Evolutionary conservation across 78 protist genomes (phyloP), one percentile per base, ranked within the genome.

Genomic region (Mantamonas sphyraenae): DNA sequence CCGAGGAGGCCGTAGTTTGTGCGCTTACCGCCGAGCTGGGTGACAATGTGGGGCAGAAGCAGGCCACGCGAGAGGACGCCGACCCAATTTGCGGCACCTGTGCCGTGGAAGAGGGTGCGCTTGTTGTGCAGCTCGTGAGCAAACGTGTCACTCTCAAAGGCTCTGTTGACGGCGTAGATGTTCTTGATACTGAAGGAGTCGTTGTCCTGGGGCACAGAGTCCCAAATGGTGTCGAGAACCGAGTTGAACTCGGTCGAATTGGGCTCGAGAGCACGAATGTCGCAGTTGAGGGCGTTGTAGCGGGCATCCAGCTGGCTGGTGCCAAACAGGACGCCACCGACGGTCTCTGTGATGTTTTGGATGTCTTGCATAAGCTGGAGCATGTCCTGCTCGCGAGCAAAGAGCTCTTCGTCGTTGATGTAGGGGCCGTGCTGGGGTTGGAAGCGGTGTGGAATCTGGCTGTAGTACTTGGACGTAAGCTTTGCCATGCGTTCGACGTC

Each of bases 31-130:
- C 88, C 88, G 37, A 22, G 50, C 16, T 61, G 40, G 2, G 50
- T 71, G 24, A 73, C 58, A 37, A 64, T 64, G 40, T 77, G 63
- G 53, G 88, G 88, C 28, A 83, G 20, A 1, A 83, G 35, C 65
- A 83, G 33, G 59, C 88, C 88, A 59, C 83, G 79, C 31, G 81
- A 73, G 4, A 83, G 51, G 30, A 83, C 30, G 64, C 88, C 88
- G n/a, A 71, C 74, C 39, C 65, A 60, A 30, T 77, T 83, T 28
- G 68, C 20, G 17, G 71, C 47, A 30, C 81, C 53, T 12, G 78
- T 56, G 35, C 83, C 88, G 35, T 83, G 88, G 55, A 73, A 63
- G 9, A 83, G 51, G 7, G 57, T 31, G 33, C 71, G 67, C 16
- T 61, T 12, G 53, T 47, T 71, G 39, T n/a, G n/a, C n/a, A n/a